These are phyloP conservation scores for Pouteria glomerata DNA, from an alignment of 148 eudicot genomes.

Conservation along the genomic window DNA sequence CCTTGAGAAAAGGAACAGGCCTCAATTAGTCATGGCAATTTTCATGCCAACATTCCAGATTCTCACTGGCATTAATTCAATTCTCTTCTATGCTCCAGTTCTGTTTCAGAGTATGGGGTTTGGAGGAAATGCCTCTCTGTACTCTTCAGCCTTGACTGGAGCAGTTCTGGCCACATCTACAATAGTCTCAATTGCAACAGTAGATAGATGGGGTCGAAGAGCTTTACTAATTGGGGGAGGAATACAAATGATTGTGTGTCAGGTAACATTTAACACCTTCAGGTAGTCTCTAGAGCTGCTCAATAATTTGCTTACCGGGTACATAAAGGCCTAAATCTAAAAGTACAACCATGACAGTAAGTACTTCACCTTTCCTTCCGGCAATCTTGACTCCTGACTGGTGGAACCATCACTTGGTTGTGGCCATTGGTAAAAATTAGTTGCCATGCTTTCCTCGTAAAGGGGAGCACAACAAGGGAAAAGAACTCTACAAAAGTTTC, in stretches of 20 bases:
- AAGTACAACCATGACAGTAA: too few species aligned
- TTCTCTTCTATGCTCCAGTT: conserved; percentile 86
- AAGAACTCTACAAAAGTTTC: too few species aligned
- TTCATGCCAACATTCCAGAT: conserved; percentile 84
- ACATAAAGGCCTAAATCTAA: too few species aligned
- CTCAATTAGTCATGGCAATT: conserved; percentile 70
- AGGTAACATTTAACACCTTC: conserved; percentile 30
- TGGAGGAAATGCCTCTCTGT: conserved; percentile 56
- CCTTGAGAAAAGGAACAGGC: conserved; percentile 62
- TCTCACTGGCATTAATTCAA: conserved; percentile 80
- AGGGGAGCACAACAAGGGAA: too few species aligned
- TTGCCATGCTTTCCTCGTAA: too few species aligned
- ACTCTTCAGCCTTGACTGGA: conserved; percentile 68
- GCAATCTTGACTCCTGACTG: too few species aligned
- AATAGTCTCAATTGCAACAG: conserved; percentile 57
- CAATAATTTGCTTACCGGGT: too few species aligned
- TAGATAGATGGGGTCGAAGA: conserved; percentile 69
- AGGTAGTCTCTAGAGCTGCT: too few species aligned
- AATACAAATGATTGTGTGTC: conserved; percentile 55
- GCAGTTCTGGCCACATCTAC: conserved; percentile 60
- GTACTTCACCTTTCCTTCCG: too few species aligned
- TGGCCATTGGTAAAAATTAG: too few species aligned
- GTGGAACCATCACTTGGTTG: too few species aligned
- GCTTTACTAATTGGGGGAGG: conserved; percentile 66
- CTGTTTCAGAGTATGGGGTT: conserved; percentile 81